A percentile compares a stretch with the other conserved stretches of the same genome.
Evolutionary conservation across 305 asterid species (phyloP).

Genomic region (Petunia hybrid): DNA sequence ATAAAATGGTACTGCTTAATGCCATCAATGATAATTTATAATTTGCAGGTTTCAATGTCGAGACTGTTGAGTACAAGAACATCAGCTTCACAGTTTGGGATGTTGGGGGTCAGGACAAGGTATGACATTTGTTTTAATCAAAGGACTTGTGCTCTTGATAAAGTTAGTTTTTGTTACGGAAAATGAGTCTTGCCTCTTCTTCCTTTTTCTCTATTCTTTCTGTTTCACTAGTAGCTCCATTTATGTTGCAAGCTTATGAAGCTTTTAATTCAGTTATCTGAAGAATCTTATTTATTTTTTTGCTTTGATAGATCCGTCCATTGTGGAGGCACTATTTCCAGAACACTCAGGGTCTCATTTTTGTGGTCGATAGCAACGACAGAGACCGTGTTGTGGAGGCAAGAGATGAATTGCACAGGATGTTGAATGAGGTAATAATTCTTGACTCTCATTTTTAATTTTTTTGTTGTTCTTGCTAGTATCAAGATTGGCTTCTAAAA

Average conservation of each 20-base stretch:
- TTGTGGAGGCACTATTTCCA: conserved; percentile 49
- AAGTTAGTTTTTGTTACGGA: neutral
- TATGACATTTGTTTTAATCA: neutral
- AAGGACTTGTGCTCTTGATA: neutral
- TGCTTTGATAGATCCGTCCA: conserved; percentile 42
- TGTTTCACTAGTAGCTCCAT: neutral
- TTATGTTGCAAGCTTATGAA: neutral
- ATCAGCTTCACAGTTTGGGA: conserved; percentile 46
- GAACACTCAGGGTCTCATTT: conserved; percentile 48
- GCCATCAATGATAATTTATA: conserved; percentile 18
- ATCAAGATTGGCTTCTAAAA: neutral
- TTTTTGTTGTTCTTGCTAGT: neutral
- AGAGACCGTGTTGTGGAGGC: conserved; percentile 49
- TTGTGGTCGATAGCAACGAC: conserved; percentile 50
- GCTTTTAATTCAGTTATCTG: neutral
- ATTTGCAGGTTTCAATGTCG: conserved; percentile 41
- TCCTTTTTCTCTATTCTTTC: neutral
- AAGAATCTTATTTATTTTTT: neutral
- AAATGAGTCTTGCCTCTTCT: neutral
- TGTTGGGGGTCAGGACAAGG: conserved; percentile 46
- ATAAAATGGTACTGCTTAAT: neutral
- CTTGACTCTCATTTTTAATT: neutral
- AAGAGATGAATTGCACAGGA: conserved; percentile 47
- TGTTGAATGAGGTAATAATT: conserved; percentile 44
- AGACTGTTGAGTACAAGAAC: conserved; percentile 43